Conservation (phyloP, 2,329 filamentous ascomycete genomes). For the Alternaria incomplexa region DNA sequence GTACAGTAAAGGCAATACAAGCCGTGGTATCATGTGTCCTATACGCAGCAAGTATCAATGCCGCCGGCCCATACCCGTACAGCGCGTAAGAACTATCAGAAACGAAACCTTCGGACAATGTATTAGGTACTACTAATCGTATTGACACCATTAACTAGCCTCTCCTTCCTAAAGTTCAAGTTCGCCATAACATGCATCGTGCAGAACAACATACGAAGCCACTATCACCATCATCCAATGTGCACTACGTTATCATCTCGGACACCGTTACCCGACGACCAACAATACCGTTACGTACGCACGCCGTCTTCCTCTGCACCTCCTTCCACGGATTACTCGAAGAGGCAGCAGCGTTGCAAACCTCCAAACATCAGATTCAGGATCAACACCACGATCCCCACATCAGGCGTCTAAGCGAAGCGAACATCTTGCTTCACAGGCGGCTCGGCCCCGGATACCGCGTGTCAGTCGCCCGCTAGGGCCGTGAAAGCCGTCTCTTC, state of each 20-base stretch:
- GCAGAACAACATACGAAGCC: not conserved
- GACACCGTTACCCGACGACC: not conserved
- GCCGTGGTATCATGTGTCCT: not conserved
- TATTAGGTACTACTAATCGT: not conserved
- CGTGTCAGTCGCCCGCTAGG: not conserved
- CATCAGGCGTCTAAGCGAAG: not conserved
- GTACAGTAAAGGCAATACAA: not conserved
- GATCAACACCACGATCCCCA: not conserved
- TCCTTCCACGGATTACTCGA: not conserved
- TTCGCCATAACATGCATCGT: not conserved
- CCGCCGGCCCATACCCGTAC: not conserved
- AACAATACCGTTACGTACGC: not conserved
- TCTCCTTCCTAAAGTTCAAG: not conserved
- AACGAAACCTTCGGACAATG: not conserved
- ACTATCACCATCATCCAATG: not conserved
- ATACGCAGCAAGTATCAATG: not conserved
- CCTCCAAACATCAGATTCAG: not conserved
- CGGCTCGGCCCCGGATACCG: not conserved
- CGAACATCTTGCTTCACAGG: conserved; percentile 3
- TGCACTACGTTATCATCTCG: not conserved
- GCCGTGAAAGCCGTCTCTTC: not conserved
- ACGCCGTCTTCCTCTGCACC: not conserved
- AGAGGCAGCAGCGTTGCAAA: not conserved
- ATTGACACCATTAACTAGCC: not conserved
- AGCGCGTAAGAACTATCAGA: not conserved